phyloP scores from a whole-genome alignment of 2,329 filamentous ascomycete genomes.

The Sphaerulina populicola region DNA sequence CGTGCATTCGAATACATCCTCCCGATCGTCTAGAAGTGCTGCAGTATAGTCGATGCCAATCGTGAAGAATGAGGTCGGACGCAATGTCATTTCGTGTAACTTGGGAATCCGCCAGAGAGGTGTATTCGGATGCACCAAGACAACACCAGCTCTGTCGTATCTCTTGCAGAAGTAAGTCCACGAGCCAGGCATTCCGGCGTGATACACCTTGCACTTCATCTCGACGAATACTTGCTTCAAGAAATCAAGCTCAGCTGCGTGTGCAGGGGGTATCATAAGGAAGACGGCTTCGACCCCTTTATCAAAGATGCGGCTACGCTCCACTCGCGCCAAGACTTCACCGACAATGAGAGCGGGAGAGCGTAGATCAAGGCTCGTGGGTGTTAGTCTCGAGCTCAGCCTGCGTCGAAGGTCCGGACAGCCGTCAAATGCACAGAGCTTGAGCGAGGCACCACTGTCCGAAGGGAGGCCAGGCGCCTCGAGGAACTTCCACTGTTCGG shows the following conservation, averaged over 20 bases:
- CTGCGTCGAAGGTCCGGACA: constrained; percentile 1
- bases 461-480: constrained; percentile 5
- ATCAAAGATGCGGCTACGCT: constrained; percentile 6
- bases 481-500: constrained; percentile 27
- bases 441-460: constrained; percentile 7
- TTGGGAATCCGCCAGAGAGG: constrained; percentile 30
- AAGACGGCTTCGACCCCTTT: constrained; percentile 18
- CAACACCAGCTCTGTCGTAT: constrained; percentile 8
- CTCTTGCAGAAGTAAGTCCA: constrained; percentile 26
- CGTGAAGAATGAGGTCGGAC: constrained; percentile 28
- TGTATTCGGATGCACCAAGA: constrained; percentile 31
- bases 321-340: constrained; percentile 9
- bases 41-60: constrained; percentile 27
- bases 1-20: constrained; percentile 20
- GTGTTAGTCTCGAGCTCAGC: not conserved
- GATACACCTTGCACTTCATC: constrained; percentile 22
- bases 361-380: not conserved
- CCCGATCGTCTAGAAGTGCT: constrained; percentile 14
- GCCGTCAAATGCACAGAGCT: constrained; percentile 12
- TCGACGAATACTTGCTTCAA: constrained; percentile 19
- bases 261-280: constrained; percentile 23
- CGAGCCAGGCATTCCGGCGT: constrained; percentile 19
- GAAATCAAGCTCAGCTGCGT: constrained; percentile 19
- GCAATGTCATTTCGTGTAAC: constrained; percentile 30
- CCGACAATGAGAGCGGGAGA: not conserved